Evolutionary conservation across 2,329 filamentous ascomycete species (phyloP).

Genomic region (Metarhizium humberi): DNA sequence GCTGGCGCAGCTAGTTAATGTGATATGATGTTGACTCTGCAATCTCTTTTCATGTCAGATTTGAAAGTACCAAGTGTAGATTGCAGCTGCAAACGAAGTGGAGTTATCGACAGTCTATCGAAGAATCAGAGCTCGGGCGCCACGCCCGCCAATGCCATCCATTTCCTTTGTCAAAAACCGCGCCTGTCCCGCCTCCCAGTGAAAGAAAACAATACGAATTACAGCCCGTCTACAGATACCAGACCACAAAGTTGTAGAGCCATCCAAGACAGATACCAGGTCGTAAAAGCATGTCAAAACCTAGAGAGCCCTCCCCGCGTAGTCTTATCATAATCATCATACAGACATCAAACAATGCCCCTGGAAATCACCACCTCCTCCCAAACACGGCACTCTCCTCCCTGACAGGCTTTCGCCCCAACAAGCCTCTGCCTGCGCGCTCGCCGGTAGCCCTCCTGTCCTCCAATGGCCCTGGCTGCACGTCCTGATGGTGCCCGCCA

Average conservation of each 20-base stretch:
- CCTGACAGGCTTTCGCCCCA: slow-evolving; percentile 20
- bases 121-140: no score
- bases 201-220: no score
- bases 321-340: neutral
- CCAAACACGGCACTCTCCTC: slow-evolving; percentile 31
- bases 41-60: neutral
- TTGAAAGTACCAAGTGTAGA: no score
- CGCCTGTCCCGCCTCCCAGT: no score
- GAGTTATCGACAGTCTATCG: neutral
- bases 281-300: no score
- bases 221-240: no score
- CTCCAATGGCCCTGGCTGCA: slow-evolving; percentile 4
- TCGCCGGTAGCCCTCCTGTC: slow-evolving; percentile 1
- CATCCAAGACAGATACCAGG: no score
- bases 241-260: no score
- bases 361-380: slow-evolving; percentile 25
- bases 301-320: no score
- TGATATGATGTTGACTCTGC: neutral
- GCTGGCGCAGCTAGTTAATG: neutral
- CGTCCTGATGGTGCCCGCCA: slow-evolving; percentile 30
- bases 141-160: no score
- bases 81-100: neutral
- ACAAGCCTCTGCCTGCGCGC: slow-evolving; percentile 8
- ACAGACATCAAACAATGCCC: neutral
- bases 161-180: no score